Evolutionary conservation across 345 rosid species (phyloP).

Genomic region (Limnanthes douglasii): DNA sequence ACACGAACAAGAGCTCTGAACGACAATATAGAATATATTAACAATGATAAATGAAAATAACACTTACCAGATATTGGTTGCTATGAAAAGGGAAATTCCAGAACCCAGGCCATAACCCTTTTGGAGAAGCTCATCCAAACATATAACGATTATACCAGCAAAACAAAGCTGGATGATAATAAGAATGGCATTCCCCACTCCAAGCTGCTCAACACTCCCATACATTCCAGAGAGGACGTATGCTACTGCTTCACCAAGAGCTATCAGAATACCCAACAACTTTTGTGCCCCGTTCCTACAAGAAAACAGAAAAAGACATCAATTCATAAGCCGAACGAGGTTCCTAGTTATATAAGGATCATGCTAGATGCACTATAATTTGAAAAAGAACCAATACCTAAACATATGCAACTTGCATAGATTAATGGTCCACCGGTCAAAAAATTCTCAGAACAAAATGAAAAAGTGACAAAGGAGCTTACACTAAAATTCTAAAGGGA

Average conservation of each 20-base stretch:
- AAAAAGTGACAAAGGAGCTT: too few species aligned
- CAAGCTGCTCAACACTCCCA: conserved; percentile 45
- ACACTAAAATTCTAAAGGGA: too few species aligned
- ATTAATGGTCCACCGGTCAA: too few species aligned
- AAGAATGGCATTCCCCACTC: conserved; percentile 42
- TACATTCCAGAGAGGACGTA: conserved; percentile 60
- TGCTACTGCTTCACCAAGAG: conserved; percentile 53
- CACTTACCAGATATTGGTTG: conserved; percentile 55
- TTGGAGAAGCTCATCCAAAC: conserved; percentile 54
- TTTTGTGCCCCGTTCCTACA: conserved; percentile 53
- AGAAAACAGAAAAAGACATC: not conserved
- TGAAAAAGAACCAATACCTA: too few species aligned
- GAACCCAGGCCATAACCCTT: conserved; percentile 58
- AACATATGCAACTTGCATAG: too few species aligned
- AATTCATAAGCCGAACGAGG: not conserved
- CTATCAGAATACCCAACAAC: conserved; percentile 52
- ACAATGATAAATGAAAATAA: not conserved
- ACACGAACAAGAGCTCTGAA: too few species aligned
- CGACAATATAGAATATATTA: too few species aligned
- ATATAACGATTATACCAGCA: conserved; percentile 51
- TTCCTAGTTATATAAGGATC: too few species aligned
- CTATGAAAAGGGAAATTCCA: conserved; percentile 56
- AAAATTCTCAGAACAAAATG: not conserved
- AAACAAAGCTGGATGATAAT: conserved; percentile 18
- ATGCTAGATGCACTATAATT: too few species aligned